Conservation (phyloP, 257 asterid species). For the Cordia subcordata region DNA sequence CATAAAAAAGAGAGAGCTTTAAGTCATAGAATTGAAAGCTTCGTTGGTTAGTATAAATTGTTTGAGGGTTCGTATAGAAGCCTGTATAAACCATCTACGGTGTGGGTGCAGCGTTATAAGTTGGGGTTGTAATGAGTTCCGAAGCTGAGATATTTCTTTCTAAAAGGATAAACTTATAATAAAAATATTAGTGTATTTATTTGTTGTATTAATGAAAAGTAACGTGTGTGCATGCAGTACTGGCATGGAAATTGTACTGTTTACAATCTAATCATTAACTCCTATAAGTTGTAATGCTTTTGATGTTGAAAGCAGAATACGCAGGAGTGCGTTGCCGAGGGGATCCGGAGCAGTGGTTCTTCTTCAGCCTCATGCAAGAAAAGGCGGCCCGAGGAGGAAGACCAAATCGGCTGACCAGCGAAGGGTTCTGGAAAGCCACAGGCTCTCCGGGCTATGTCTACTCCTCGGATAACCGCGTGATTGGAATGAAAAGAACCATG, state of each 20-base stretch:
- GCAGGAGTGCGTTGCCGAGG: constrained; percentile 33
- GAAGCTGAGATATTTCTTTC: too few species aligned
- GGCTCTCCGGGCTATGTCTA: constrained; percentile 54
- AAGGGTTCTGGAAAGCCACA: constrained; percentile 69
- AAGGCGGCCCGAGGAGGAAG: constrained; percentile 54
- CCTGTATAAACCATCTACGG: too few species aligned
- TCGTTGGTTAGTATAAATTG: too few species aligned
- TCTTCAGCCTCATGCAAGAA: constrained; percentile 49
- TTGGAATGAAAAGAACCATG: constrained; percentile 56
- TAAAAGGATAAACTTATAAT: too few species aligned
- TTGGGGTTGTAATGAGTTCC: too few species aligned
- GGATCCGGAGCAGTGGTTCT: constrained; percentile 62
- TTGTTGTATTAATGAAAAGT: too few species aligned
- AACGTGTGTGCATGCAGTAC: too few species aligned
- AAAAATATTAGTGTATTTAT: too few species aligned
- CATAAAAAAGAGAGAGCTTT: too few species aligned
- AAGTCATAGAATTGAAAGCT: too few species aligned
- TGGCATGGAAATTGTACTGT: not conserved
- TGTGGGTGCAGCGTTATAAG: too few species aligned
- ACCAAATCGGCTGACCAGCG: constrained; percentile 45
- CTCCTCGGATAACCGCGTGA: constrained; percentile 28
- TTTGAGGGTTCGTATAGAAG: too few species aligned
- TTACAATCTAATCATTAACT: not conserved
- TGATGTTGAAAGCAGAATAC: constrained; percentile 20
- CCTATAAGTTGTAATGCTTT: not conserved